Conservation (phyloP, 208 protist genomes). For the Tetramitus jugosus region DNA sequence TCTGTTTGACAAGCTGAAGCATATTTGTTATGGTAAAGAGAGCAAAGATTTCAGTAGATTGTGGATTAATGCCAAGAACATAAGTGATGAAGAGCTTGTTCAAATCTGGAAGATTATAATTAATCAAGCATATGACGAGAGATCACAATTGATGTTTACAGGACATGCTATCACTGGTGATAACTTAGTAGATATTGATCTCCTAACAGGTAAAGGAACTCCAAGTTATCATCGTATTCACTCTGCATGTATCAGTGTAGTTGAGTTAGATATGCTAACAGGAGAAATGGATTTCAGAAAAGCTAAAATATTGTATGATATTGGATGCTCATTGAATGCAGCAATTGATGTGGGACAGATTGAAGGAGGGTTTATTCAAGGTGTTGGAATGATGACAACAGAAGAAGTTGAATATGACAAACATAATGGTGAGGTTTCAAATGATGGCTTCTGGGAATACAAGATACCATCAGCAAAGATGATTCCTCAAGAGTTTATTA, state of each 20-base stretch:
- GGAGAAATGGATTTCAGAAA: slow-evolving; percentile 42
- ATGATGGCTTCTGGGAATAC: background rate
- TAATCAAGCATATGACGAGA: too few species aligned
- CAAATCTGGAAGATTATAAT: too few species aligned
- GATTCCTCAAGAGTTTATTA: background rate
- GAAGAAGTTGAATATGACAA: background rate
- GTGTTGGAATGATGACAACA: slow-evolving; percentile 36
- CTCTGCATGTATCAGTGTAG: background rate
- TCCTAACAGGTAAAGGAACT: background rate
- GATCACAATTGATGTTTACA: too few species aligned
- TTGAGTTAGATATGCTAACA: slow-evolving; percentile 58
- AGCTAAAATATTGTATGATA: slow-evolving; percentile 56
- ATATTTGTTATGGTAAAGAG: too few species aligned
- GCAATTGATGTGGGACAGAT: slow-evolving; percentile 61
- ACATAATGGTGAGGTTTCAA: background rate
- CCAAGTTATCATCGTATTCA: background rate
- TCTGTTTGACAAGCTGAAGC: too few species aligned
- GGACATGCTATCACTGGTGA: too few species aligned
- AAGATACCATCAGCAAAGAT: background rate
- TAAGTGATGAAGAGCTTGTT: too few species aligned
- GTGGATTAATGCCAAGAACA: too few species aligned
- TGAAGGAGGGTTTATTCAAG: slow-evolving; percentile 60
- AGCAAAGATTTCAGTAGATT: too few species aligned
- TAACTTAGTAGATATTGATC: background rate
- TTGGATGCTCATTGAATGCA: slow-evolving; percentile 51